Base-by-base conservation (phyloP, 257 asterid species). In the Nicotiana sylvestris region DNA sequence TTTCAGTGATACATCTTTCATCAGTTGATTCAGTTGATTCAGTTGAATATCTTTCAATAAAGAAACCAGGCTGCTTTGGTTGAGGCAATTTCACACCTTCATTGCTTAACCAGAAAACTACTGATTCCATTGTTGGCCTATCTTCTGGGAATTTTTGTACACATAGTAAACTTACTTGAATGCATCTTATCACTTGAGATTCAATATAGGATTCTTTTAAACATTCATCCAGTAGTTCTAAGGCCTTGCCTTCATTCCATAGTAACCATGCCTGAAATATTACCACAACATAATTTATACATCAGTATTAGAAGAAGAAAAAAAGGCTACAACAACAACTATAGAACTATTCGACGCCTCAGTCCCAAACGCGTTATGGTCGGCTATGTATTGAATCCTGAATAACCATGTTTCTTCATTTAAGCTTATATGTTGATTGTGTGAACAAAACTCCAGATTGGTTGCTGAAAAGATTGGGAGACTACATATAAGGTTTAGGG, bases 21-120 rank as follows among this genome's bases (percentile, higher is more conserved):
- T 80, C 84, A 65, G n/a, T 66, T 21, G 64, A 51, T 76, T 17
- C 57, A 27, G n/a, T 27, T 39, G 25, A 39, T 76, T 17, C 57
- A 27, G n/a, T 27, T 39, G 25, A 39, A 65, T 61, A 78, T 51
- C 83, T 83, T 56, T 83, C 87, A 2, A 80, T 11, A 25, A 77
- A 83, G 60, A 86, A 86, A 16, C 88, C 89, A 43, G 89, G 91
- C 81, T 81, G 81, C 17, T 85, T 86, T 17, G 89, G 85, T n/a
- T 64, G 80, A 72, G 86, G 86, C 61, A 84, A 61, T 25, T 51
- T 58, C 37, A 77, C 58, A 30, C 11, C 83, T 10, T 83, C 87
- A 51, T 82, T 84, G 82, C 86, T 66, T 21, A 88, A 80, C 88
- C 84, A 85, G 77, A 58, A 29, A 2, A 86, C 72, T 16, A 84